These are phyloP conservation scores for Coemansia javaensis DNA, from an alignment of 192 early-diverging fungal species.

Conservation along the genomic window DNA sequence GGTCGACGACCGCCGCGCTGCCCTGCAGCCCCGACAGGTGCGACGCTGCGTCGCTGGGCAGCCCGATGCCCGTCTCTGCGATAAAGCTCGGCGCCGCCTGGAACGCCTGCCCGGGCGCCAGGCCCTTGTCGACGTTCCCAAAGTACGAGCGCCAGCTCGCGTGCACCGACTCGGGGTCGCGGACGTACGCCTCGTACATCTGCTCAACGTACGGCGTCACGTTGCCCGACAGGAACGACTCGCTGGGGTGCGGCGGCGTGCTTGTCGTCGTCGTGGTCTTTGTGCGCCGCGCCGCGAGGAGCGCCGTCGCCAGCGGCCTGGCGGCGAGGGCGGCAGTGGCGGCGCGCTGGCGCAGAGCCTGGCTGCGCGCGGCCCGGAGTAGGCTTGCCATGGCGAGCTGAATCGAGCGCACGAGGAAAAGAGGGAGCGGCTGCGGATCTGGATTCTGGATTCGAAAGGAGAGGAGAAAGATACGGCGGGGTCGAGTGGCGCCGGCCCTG, in stretches of 20 bases:
- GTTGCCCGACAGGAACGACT: conserved; percentile 82
- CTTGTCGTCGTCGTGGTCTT: conserved; percentile 27
- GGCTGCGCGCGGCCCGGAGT: conserved; percentile 48
- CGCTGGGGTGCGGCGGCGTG: conserved; percentile 56
- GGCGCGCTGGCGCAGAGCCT: conserved; percentile 40
- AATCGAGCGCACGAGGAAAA: too few species aligned
- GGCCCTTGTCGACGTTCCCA: conserved; percentile 65
- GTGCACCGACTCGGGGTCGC: conserved; percentile 87
- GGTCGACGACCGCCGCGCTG: conserved; percentile 81
- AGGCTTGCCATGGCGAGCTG: conserved; percentile 46
- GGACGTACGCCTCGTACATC: conserved; percentile 91
- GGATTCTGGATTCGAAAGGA: neutral
- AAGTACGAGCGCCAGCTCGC: conserved; percentile 98
- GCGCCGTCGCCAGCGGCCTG: conserved; percentile 5
- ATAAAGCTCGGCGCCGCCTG: conserved; percentile 76
- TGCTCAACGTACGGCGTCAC: conserved; percentile 87
- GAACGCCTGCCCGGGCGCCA: conserved; percentile 67
- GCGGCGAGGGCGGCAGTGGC: conserved; percentile 20
- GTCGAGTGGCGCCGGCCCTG: too few species aligned
- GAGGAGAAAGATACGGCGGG: neutral
- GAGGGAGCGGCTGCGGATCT: conserved; percentile 1
- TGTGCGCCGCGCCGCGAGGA: conserved; percentile 12
- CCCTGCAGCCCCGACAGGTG: conserved; percentile 50
- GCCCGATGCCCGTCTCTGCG: conserved; percentile 58
- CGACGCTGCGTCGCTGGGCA: conserved; percentile 52